Conservation (phyloP, 345 rosid genomes). For the Dipteronia sinensis region DNA sequence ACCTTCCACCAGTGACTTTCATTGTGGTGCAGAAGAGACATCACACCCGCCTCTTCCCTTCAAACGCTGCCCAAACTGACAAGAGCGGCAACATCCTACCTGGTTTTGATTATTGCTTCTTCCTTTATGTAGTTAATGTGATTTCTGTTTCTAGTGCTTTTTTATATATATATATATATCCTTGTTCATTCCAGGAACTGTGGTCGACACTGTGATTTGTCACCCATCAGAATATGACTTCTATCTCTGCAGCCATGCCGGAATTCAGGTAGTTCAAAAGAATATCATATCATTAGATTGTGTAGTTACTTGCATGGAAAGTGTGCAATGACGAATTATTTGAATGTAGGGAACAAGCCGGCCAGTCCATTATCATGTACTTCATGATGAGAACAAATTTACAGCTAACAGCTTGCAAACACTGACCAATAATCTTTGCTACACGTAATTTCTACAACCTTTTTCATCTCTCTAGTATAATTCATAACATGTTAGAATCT, state of each 20-base stretch:
- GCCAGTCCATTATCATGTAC: slow-evolving; percentile 73
- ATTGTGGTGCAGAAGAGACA: slow-evolving; percentile 81
- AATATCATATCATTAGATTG: not conserved
- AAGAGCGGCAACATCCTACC: slow-evolving; percentile 71
- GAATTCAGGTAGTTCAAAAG: slow-evolving; percentile 56
- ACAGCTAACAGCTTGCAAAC: slow-evolving; percentile 54
- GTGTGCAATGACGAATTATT: not conserved
- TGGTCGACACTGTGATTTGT: slow-evolving; percentile 67
- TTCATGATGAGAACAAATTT: slow-evolving; percentile 64
- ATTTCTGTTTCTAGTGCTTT: not conserved
- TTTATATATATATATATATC: not conserved
- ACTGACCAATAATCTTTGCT: slow-evolving; percentile 70
- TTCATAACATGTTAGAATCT: not conserved
- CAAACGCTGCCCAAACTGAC: slow-evolving; percentile 34
- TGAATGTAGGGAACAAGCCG: slow-evolving; percentile 66
- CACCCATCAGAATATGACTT: slow-evolving; percentile 74
- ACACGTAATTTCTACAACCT: slow-evolving; percentile 51
- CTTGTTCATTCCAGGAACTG: slow-evolving; percentile 55
- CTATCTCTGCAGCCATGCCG: slow-evolving; percentile 78
- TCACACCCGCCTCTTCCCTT: slow-evolving; percentile 75
- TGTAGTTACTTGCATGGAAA: not conserved
- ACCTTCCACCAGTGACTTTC: slow-evolving; percentile 64
- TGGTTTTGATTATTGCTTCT: slow-evolving; percentile 35
- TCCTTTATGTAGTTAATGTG: not conserved
- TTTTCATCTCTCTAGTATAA: not conserved